phyloP scores from a whole-genome alignment of 2,329 filamentous ascomycete genomes.

The Ophiostoma piceae region DNA sequence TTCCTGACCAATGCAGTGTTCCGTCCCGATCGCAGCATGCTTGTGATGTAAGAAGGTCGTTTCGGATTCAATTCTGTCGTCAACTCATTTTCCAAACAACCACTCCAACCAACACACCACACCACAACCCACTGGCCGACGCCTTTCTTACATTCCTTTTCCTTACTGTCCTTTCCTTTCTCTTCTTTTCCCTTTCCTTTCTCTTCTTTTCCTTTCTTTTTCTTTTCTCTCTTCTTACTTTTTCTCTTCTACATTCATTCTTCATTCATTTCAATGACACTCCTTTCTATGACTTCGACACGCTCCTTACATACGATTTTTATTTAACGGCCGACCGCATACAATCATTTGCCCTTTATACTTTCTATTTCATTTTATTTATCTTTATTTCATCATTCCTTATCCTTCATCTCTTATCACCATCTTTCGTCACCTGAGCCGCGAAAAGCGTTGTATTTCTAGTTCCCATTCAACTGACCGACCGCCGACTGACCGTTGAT shows the following conservation, averaged over 20 bases:
- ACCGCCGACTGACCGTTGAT: slow-evolving; percentile 17
- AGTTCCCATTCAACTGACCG: slow-evolving; percentile 12
- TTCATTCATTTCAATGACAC: not conserved
- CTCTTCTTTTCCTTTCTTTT: not conserved
- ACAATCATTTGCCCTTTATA: slow-evolving; percentile 12
- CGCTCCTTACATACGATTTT: slow-evolving; percentile 19
- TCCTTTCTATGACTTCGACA: slow-evolving; percentile 14
- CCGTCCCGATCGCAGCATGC: slow-evolving; percentile 34
- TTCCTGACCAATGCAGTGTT: slow-evolving; percentile 50
- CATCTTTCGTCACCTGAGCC: not conserved
- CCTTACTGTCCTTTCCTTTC: slow-evolving; percentile 1
- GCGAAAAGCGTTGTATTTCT: slow-evolving; percentile 14
- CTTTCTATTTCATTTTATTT: not conserved
- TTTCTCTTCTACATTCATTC: not conserved
- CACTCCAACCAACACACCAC: not conserved
- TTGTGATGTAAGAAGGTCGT: slow-evolving; percentile 18
- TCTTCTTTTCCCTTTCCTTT: not conserved
- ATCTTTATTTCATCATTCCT: not conserved
- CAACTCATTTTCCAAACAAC: too few relatives aligned
- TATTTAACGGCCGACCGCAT: slow-evolving; percentile 14
- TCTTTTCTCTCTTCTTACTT: not conserved
- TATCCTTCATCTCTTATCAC: not conserved
- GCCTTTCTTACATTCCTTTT: slow-evolving; percentile 2
- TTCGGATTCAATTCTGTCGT: not conserved
- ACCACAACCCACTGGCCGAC: not conserved